Evolutionary conservation across 2,329 filamentous ascomycete genomes (phyloP), one percentile per base, ranked within the genome.

Genomic region (Sclerotinia glacialis): DNA sequence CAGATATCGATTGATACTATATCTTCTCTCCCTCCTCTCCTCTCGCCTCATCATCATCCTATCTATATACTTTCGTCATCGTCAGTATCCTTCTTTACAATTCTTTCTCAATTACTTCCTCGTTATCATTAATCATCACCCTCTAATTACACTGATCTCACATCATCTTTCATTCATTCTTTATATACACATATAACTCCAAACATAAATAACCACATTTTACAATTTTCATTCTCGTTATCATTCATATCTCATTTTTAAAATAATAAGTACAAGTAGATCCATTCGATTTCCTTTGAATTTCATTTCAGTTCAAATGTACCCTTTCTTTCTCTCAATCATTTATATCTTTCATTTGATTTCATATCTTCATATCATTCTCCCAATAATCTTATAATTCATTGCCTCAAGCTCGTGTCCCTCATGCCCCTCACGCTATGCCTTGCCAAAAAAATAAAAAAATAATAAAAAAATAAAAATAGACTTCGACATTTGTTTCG

Each of bases 391-490:
- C 18, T 37, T 12, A n/a, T 54, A 37, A 37, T 31, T 37, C 21
- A n/a, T 54, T 54, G 52, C 52, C 52, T 54, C 12, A 54, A 40
- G 37, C 37, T 40, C 12, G 11, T 40, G 16, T 1, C 28, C 21
- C 50, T 31, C 28, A 4, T 54, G 37, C 37, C 52, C 21, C n/a
- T 34, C 52, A 54, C 34, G 52, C 52, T 54, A 54, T 54, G 52
- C 52, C 52, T n/a, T 54, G 28, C 4, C 11, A 37, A 37, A 54
- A 37, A 34, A 3, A 54, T 11, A 53, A 37, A 26, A 14, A 54
- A 34, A 34, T 18, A 53, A n/a, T 18, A 53, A 37, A 54, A 37
- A 34, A 3, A 54, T 11, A 53, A 37, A 26, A 14, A 54, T 18
- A 53, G 21, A n/a, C 37, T 54, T 31, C 31, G 14, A 34, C 18